Evolutionary conservation across 139 green algal genomes (phyloP), one percentile per base, ranked within the genome.

Genomic region (Ettlia oleoabundans): DNA sequence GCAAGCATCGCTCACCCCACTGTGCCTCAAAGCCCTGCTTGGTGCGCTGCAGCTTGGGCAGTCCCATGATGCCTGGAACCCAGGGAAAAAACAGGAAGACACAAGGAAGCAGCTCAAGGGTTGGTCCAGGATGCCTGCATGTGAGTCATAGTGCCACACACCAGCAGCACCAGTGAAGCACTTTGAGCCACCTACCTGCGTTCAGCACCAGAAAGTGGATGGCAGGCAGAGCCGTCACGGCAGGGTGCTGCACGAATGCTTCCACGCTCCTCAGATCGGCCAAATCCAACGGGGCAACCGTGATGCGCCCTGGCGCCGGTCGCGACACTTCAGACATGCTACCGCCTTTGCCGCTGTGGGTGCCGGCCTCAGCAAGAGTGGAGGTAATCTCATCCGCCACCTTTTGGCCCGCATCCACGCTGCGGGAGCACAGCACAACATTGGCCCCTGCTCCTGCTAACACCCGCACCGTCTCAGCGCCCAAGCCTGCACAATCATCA

Each of bases 401-500:
- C 1, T 32, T 13, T 40, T 86, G 52, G 8, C 82, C 82, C 21
- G 72, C 82, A 33, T 76, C 82, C 26, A 82, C 58, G 28, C 32
- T 80, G 32, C 82, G 82, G 2, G 22, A 58, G 42, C 75, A 84
- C 41, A 87, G 64, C 24, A 83, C 41, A 8, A 84, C 75, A 41
- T 78, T 37, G 7, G 69, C 74, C 33, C 82, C 82, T 9, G 82
- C 82, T 37, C 32, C 35, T 0, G 75, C 75, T 35, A 87, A 37
- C 33, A 71, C 82, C 1, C 76, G 53, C 32, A 84, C 82, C 28
- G 82, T 84, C 65, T 87, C 82, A 51, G 63, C 73, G 10, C 73
- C 73, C 10, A 80, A 41, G 24, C 73, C 73, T 40, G 35, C 41
- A 65, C 5, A 10, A 58, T n/a, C n/a, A n/a, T n/a, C n/a, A n/a